A percentile compares a stretch with the other conserved stretches of the same genome.
These are phyloP conservation scores for Candida incommunis DNA, from an alignment of 805 yeast species.

Conservation along the genomic window DNA sequence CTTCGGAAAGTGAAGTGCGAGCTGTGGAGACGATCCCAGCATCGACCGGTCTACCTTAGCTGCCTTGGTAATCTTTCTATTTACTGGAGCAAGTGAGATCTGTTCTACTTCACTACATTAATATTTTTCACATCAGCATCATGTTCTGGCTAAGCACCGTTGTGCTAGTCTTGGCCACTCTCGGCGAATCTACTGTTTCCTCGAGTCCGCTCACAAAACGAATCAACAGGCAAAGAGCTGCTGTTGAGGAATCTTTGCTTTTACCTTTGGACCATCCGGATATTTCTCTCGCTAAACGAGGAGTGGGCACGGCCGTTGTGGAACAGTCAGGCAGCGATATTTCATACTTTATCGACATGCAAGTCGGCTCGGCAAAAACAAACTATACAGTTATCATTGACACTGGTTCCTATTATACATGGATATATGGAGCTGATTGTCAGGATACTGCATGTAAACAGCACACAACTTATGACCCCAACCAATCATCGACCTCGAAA, in stretches of 20 bases:
- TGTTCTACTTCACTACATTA: too few relatives aligned
- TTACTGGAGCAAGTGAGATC: too few relatives aligned
- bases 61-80: too few relatives aligned
- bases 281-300: neutral
- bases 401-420: slow-evolving; percentile 50
- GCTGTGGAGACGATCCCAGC: too few relatives aligned
- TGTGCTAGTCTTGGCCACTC: too few relatives aligned
- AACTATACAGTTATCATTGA: slow-evolving; percentile 41
- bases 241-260: neutral
- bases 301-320: slow-evolving; percentile 4
- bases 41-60: too few relatives aligned
- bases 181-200: neutral
- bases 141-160: too few relatives aligned
- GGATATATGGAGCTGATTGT: slow-evolving; percentile 47
- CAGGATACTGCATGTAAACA: slow-evolving; percentile 29
- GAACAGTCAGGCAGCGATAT: slow-evolving; percentile 16
- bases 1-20: too few relatives aligned
- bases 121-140: too few relatives aligned
- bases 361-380: slow-evolving; percentile 14
- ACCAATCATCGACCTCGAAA: slow-evolving; percentile 7
- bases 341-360: slow-evolving; percentile 15
- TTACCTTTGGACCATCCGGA: neutral
- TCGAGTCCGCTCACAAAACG: neutral
- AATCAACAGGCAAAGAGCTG: neutral
- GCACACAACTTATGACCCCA: slow-evolving; percentile 8